Percentiles rank a stretch among this genome's conserved stretches.
Conservation (phyloP, 345 rosid genomes). For the Sapria himalayana region DNA sequence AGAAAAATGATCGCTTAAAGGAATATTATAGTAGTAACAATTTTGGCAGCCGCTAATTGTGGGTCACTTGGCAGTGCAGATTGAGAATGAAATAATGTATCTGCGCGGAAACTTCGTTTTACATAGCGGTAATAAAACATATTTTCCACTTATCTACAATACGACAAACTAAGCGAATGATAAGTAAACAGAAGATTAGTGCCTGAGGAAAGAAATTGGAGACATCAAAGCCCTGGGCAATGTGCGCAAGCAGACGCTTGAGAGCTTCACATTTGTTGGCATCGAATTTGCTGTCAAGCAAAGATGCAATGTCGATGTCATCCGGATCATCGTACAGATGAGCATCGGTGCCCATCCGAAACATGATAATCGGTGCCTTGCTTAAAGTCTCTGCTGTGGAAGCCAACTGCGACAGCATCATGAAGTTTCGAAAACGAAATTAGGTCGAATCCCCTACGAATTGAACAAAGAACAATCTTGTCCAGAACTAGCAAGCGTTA, state of each 20-base stretch:
- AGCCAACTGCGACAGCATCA: conserved; percentile 57
- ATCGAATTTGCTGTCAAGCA: conserved; percentile 84
- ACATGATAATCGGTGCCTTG: conserved; percentile 77
- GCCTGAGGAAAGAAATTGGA: conserved; percentile 98
- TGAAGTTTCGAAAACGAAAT: no score
- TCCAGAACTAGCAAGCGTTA: no score
- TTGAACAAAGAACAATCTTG: no score
- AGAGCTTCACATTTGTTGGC: conserved; percentile 93
- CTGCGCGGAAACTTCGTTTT: not conserved
- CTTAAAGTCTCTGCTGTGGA: conserved; percentile 66
- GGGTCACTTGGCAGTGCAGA: no score
- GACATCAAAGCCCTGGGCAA: conserved; percentile 87
- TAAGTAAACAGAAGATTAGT: not conserved
- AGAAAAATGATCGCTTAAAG: not conserved
- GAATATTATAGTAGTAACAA: no score
- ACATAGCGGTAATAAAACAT: conserved; percentile 3
- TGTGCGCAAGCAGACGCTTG: conserved; percentile 81
- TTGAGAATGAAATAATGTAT: not conserved
- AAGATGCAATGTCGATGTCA: conserved; percentile 61
- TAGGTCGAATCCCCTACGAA: no score
- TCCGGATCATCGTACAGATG: conserved; percentile 96
- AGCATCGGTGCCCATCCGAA: conserved; percentile 85
- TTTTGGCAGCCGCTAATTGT: no score
- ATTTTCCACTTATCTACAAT: no score
- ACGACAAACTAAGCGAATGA: conserved; percentile 1